These are phyloP conservation scores for Stipa capillata DNA, from an alignment of 176 grass and related monocot species.

Conservation along the genomic window DNA sequence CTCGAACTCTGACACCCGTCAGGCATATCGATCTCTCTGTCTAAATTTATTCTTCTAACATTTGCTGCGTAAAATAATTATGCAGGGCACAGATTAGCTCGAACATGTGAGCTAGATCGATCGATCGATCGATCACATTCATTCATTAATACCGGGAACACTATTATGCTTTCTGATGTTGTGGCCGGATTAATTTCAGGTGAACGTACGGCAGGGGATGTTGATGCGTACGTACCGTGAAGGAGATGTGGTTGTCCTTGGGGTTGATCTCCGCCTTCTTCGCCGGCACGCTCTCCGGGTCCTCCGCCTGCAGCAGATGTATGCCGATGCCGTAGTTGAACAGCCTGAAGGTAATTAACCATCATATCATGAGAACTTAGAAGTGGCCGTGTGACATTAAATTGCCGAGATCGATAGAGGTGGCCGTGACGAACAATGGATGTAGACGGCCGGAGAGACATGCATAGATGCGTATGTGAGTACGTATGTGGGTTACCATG, in stretches of 20 bases:
- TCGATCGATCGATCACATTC: neutral
- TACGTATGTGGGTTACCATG: too few species aligned
- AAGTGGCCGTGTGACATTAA: too few species aligned
- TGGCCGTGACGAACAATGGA: too few species aligned
- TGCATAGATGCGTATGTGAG: too few species aligned
- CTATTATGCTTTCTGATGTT: too few species aligned
- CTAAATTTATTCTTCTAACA: neutral
- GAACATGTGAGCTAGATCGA: neutral
- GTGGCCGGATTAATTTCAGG: neutral
- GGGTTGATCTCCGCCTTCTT: slow-evolving; percentile 70
- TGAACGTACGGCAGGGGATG: too few species aligned
- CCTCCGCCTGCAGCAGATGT: slow-evolving; percentile 63
- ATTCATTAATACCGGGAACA: too few species aligned
- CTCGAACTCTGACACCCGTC: neutral
- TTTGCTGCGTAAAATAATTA: neutral
- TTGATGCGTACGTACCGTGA: slow-evolving; percentile 25
- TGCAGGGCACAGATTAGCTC: neutral
- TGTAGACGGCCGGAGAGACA: too few species aligned
- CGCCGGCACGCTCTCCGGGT: slow-evolving; percentile 43
- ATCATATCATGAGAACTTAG: too few species aligned
- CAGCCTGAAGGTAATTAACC: slow-evolving; percentile 51
- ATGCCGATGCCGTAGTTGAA: slow-evolving; percentile 86
- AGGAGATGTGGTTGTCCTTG: slow-evolving; percentile 95
- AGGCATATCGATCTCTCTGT: neutral
- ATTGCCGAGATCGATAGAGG: too few species aligned